These are phyloP conservation scores for Metschnikowia kofuensis DNA, from an alignment of 805 yeast genomes.

Conservation along the genomic window DNA sequence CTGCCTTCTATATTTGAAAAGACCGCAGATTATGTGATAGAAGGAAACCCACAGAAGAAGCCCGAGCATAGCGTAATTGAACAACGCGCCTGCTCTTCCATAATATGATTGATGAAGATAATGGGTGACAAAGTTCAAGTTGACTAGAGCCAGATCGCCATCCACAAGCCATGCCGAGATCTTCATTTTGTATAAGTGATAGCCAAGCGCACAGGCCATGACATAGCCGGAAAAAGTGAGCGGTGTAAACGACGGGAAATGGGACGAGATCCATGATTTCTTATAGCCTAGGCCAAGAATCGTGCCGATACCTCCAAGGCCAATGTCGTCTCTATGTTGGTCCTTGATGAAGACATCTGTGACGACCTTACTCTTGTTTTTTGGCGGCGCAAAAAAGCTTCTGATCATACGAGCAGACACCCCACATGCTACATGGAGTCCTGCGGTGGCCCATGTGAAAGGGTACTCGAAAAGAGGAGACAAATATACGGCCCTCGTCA, in stretches of 20 bases:
- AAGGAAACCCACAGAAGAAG: constrained; percentile 23
- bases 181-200: constrained; percentile 50
- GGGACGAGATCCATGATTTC: constrained; percentile 42
- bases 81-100: constrained; percentile 12
- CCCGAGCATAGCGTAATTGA: constrained; percentile 17
- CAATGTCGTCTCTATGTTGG: constrained; percentile 43
- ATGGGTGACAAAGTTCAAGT: constrained; percentile 48
- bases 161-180: constrained; percentile 51
- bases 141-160: constrained; percentile 61
- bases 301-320: constrained; percentile 62
- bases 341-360: constrained; percentile 26
- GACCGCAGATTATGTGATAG: constrained; percentile 58
- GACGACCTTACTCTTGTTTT: constrained; percentile 12
- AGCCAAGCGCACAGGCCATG: constrained; percentile 40
- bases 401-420: constrained; percentile 36
- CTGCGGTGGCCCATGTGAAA: constrained; percentile 46
- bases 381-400: constrained; percentile 1
- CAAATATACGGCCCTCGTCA: constrained; percentile 63
- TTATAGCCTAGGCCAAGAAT: constrained; percentile 54
- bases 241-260: constrained; percentile 51
- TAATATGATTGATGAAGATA: constrained; percentile 14
- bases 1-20: constrained; percentile 43
- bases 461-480: constrained; percentile 45
- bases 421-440: constrained; percentile 55
- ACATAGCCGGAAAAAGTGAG: constrained; percentile 59